phyloP scores from a whole-genome alignment of 1,139 yeast genomes.

The Casaregolazyma lundiana region DNA sequence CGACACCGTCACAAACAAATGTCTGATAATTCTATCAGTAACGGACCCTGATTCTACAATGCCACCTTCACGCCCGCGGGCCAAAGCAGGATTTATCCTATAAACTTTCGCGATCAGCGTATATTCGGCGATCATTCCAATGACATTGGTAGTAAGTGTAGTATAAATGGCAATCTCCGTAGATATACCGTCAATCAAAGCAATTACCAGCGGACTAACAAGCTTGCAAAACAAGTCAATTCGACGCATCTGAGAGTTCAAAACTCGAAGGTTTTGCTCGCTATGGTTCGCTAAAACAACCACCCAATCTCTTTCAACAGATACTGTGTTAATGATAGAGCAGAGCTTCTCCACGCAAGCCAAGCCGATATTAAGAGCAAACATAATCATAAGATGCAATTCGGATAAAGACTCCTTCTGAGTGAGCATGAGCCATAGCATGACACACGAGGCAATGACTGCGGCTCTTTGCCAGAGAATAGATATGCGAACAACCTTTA shows the following conservation, averaged over 20 bases:
- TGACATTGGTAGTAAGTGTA: slow-evolving; percentile 28
- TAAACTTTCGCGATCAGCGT: slow-evolving; percentile 33
- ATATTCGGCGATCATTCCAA: slow-evolving; percentile 34
- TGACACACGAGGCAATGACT: slow-evolving; percentile 28
- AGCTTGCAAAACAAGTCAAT: slow-evolving; percentile 38
- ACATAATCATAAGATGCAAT: slow-evolving; percentile 10
- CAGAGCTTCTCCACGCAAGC: slow-evolving; percentile 37
- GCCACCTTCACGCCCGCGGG: slow-evolving; percentile 7
- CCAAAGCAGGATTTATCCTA: slow-evolving; percentile 26
- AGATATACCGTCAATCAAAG: slow-evolving; percentile 29
- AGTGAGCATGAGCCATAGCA: slow-evolving; percentile 1
- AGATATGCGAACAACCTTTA: slow-evolving; percentile 31
- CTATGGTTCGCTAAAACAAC: slow-evolving; percentile 35
- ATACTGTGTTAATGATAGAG: slow-evolving; percentile 34
- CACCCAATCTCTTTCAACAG: slow-evolving; percentile 41
- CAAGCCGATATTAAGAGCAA: slow-evolving; percentile 25
- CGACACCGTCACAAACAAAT: neutral
- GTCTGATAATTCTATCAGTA: neutral
- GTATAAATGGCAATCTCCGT: slow-evolving; percentile 24
- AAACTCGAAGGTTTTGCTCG: slow-evolving; percentile 22
- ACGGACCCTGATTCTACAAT: neutral
- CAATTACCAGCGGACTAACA: slow-evolving; percentile 36
- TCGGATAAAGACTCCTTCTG: slow-evolving; percentile 12
- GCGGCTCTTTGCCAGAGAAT: slow-evolving; percentile 34
- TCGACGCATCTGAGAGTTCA: slow-evolving; percentile 36